These are phyloP conservation scores for Spathaspora sp. DNA, from an alignment of 1,139 yeast genomes.

Conservation along the genomic window DNA sequence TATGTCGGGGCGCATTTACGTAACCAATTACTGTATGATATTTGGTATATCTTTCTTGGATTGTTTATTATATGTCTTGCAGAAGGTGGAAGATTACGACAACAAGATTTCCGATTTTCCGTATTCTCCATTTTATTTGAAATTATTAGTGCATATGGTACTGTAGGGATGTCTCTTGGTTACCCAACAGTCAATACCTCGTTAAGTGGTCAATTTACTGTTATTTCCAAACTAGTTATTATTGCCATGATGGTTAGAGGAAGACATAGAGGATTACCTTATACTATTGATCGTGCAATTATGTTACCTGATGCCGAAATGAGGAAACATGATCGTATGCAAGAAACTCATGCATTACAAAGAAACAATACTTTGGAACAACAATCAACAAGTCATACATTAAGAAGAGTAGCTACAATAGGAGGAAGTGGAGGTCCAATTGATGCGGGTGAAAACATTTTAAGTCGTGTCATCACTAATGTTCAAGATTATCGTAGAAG, in stretches of 20 bases:
- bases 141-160: conserved; percentile 92
- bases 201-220: conserved; percentile 68
- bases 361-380: conserved; percentile 33
- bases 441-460: conserved; percentile 15
- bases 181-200: conserved; percentile 68
- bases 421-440: conserved; percentile 13
- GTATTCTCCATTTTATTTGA: conserved; percentile 81
- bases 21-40: conserved; percentile 87
- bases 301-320: conserved; percentile 77
- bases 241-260: conserved; percentile 93
- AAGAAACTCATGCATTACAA: conserved; percentile 54
- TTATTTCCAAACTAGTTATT: conserved; percentile 77
- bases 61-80: conserved; percentile 82
- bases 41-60: conserved; percentile 91
- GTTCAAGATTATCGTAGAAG: conserved; percentile 12
- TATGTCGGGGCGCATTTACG: conserved; percentile 87
- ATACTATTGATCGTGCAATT: conserved; percentile 90
- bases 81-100: conserved; percentile 65
- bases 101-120: conserved; percentile 50
- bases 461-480: conserved; percentile 15
- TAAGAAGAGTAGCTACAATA: conserved; percentile 13
- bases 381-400: conserved; percentile 14
- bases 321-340: conserved; percentile 64
- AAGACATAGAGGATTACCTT: conserved; percentile 95
- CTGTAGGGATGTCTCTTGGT: conserved; percentile 90